phyloP scores from a whole-genome alignment of 495 filamentous ascomycete species.

The Aeminium ludgeri region DNA sequence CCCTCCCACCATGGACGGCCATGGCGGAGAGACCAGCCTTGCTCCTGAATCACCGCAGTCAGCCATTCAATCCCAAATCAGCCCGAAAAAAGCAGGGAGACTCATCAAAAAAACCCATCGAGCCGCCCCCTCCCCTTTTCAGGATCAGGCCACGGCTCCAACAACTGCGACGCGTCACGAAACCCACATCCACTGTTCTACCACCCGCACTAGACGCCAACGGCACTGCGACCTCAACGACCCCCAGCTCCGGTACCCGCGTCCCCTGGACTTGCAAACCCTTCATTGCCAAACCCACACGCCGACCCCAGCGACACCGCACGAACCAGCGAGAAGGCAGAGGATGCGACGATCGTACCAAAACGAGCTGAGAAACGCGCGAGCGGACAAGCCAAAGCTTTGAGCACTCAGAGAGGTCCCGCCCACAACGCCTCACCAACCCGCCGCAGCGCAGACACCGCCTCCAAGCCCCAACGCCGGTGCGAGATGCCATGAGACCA shows the following conservation, averaged over 20 bases:
- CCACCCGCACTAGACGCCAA: neutral
- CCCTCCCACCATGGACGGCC: no score
- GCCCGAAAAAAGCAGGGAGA: no score
- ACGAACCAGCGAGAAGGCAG: no score
- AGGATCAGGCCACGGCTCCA: constrained; percentile 4
- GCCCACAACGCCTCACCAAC: constrained; percentile 19
- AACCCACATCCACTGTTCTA: constrained; percentile 1
- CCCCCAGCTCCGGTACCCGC: neutral
- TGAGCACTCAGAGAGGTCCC: constrained; percentile 97
- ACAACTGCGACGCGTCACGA: no score
- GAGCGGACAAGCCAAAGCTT: constrained; percentile 79
- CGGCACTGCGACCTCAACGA: neutral
- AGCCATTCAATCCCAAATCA: no score
- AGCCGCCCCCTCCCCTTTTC: constrained; percentile 6
- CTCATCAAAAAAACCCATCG: constrained; percentile 12
- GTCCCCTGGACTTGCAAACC: neutral
- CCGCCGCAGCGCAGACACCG: constrained; percentile 1
- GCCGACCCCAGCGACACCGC: no score
- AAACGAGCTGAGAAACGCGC: neutral
- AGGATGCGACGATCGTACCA: neutral
- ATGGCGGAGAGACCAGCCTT: no score
- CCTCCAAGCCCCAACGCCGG: neutral
- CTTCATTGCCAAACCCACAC: neutral
- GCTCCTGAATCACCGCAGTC: no score
- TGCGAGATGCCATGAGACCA: constrained; percentile 2